phyloP scores from a whole-genome alignment of 176 grass and related monocot genomes.

The Stipa capillata region DNA sequence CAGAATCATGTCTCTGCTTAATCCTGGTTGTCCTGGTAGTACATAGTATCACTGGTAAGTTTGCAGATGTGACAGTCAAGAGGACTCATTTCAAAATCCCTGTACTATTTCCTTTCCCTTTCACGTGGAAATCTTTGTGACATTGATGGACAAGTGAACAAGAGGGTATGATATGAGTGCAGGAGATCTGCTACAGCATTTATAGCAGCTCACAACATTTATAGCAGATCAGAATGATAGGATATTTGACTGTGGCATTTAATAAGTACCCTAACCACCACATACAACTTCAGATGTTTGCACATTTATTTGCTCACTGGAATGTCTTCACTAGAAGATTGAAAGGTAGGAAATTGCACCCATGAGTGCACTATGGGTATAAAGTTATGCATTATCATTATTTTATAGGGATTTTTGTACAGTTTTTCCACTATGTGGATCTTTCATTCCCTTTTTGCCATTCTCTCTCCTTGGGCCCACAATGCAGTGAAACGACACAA shows the following conservation, averaged over 20 bases:
- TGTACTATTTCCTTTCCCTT: not conserved
- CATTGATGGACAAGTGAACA: conserved; percentile 16
- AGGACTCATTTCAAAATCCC: conserved; percentile 13
- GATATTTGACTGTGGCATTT: conserved; percentile 18
- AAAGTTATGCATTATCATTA: not conserved
- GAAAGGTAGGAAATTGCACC: not conserved
- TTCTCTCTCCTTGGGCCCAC: too few relatives aligned
- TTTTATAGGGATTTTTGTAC: too few relatives aligned
- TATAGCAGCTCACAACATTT: too few relatives aligned
- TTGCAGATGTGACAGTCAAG: conserved; percentile 16
- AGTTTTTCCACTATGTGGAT: too few relatives aligned
- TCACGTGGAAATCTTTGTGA: conserved; percentile 9
- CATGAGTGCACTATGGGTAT: not conserved
- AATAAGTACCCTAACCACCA: not conserved
- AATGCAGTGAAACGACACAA: too few relatives aligned
- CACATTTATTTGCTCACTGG: too few relatives aligned
- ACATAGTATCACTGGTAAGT: conserved; percentile 6
- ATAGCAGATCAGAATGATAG: not conserved
- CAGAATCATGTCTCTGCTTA: conserved; percentile 19
- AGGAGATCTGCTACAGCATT: conserved; percentile 24
- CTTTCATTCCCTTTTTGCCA: too few relatives aligned
- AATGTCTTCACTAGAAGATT: too few relatives aligned
- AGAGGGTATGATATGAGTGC: conserved; percentile 6
- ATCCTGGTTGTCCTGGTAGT: not conserved
- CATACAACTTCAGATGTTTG: not conserved